Evolutionary conservation across 495 filamentous ascomycete genomes (phyloP).

Genomic region (Lasiosphaeris hirsuta): DNA sequence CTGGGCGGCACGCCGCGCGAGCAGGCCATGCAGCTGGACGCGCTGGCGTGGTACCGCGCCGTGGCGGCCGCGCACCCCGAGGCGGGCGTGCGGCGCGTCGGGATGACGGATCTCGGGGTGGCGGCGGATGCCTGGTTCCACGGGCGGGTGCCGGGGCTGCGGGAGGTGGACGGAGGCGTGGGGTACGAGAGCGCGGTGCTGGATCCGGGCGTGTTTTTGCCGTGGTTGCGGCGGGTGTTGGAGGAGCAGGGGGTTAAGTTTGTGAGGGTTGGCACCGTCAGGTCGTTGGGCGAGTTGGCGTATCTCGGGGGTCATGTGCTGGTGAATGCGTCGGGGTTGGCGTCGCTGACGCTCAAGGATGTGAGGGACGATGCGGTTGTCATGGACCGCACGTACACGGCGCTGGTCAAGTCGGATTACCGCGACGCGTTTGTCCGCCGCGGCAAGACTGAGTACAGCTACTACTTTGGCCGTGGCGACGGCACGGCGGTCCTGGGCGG

Average conservation of each 20-base stretch:
- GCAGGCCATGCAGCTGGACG: slow-evolving; percentile 26
- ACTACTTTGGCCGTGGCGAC: slow-evolving; percentile 17
- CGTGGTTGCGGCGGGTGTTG: slow-evolving; percentile 23
- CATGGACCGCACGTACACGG: slow-evolving; percentile 14
- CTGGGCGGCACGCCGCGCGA: slow-evolving; percentile 23
- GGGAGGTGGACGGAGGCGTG: slow-evolving; percentile 5
- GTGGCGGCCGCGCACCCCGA: slow-evolving; percentile 22
- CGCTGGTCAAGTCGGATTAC: slow-evolving; percentile 10
- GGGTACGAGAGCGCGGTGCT: slow-evolving; percentile 25
- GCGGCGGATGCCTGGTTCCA: slow-evolving; percentile 5
- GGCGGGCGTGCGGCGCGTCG: slow-evolving; percentile 9
- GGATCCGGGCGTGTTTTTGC: slow-evolving; percentile 26
- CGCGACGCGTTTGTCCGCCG: slow-evolving; percentile 9
- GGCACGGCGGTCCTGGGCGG: slow-evolving; percentile 19
- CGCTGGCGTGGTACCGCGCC: slow-evolving; percentile 15
- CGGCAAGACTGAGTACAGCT: slow-evolving; percentile 7
- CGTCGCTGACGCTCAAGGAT: slow-evolving; percentile 6
- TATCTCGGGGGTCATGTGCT: slow-evolving; percentile 8
- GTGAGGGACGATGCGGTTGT: slow-evolving; percentile 14
- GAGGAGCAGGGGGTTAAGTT: slow-evolving; percentile 25
- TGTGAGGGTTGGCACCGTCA: slow-evolving; percentile 15
- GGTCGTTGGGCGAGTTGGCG: slow-evolving; percentile 17
- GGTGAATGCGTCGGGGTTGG: slow-evolving; percentile 14
- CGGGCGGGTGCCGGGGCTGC: no score
- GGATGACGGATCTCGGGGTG: slow-evolving; percentile 11